These are phyloP conservation scores for Penicillium flavigenum DNA, from an alignment of 495 filamentous ascomycete genomes.

Conservation along the genomic window DNA sequence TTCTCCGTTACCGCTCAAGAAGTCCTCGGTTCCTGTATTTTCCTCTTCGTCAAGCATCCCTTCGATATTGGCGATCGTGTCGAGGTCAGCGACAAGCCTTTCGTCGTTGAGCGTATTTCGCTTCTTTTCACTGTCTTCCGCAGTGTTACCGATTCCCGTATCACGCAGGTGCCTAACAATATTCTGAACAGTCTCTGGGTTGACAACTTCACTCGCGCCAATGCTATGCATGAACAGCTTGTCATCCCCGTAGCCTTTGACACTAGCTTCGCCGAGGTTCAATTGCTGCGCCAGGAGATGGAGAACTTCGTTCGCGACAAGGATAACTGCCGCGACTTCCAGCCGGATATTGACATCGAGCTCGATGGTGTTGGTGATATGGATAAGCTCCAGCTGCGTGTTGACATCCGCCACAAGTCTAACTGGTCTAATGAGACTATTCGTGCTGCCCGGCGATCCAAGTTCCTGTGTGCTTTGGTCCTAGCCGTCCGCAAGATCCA, in stretches of 20 bases:
- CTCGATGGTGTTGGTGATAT: constrained; percentile 78
- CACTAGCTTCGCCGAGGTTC: constrained; percentile 84
- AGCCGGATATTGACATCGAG: constrained; percentile 75
- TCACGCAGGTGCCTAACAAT: constrained; percentile 88
- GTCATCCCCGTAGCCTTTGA: constrained; percentile 78
- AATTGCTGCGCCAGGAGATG: constrained; percentile 77
- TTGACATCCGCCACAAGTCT: constrained; percentile 86
- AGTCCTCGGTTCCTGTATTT: constrained; percentile 93
- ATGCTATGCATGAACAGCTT: constrained; percentile 86
- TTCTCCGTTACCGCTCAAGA: constrained; percentile 91
- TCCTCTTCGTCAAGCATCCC: constrained; percentile 96
- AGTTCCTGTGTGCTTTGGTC: constrained; percentile 94
- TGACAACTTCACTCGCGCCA: constrained; percentile 86
- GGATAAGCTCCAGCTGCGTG: constrained; percentile 79
- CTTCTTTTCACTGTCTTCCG: constrained; percentile 93
- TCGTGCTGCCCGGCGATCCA: constrained; percentile 79
- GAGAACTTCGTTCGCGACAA: constrained; percentile 78
- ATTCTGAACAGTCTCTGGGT: constrained; percentile 88
- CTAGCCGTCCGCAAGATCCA: constrained; percentile 82
- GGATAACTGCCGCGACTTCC: constrained; percentile 90
- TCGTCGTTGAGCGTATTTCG: constrained; percentile 90
- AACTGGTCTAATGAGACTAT: constrained; percentile 95
- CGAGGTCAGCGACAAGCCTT: constrained; percentile 68
- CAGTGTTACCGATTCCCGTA: constrained; percentile 73
- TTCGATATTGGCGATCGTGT: constrained; percentile 93